A percentile compares a stretch with the other conserved stretches of the same genome.
These are phyloP conservation scores for Condylostoma magnum DNA, from an alignment of 169 alveolate genomes.

Conservation along the genomic window DNA sequence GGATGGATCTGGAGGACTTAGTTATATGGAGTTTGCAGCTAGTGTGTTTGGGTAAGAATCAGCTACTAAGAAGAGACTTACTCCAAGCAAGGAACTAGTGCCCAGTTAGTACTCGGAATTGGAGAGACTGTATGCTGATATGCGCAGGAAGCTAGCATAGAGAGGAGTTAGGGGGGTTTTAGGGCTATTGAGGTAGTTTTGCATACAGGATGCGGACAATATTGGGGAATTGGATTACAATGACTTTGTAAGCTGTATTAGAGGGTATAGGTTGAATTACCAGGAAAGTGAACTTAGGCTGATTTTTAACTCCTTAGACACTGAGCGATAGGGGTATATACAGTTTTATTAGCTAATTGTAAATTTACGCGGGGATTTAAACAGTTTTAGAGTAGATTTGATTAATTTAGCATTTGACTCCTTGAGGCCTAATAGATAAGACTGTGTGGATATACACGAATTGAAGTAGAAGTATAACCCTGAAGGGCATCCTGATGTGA, in stretches of 20 bases:
- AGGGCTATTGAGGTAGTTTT: background rate
- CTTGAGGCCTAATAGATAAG: conserved; percentile 49
- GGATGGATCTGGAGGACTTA: conserved; percentile 52
- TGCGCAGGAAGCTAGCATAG: too few species aligned
- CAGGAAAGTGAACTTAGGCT: conserved; percentile 9
- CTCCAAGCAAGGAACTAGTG: too few species aligned
- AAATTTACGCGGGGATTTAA: conserved; percentile 50
- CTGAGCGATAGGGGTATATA: conserved; percentile 30
- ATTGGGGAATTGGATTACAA: conserved; percentile 52
- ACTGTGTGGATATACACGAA: conserved; percentile 38
- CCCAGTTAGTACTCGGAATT: too few species aligned
- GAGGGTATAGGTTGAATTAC: background rate
- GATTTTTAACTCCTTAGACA: background rate
- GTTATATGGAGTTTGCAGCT: conserved; percentile 56
- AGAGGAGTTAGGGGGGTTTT: conserved; percentile 21
- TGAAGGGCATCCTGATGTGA: conserved; percentile 71
- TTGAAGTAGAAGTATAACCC: conserved; percentile 49
- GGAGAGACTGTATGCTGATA: too few species aligned
- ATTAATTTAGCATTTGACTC: conserved; percentile 53
- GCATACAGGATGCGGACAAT: conserved; percentile 38
- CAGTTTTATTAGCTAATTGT: conserved; percentile 50
- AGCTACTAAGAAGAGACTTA: too few species aligned
- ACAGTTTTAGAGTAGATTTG: conserved; percentile 36
- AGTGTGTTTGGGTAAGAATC: conserved; percentile 36
- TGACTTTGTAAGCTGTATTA: conserved; percentile 37